phyloP scores from a whole-genome alignment of 2,329 filamentous ascomycete species.

The Dothiorella sarmentorum region DNA sequence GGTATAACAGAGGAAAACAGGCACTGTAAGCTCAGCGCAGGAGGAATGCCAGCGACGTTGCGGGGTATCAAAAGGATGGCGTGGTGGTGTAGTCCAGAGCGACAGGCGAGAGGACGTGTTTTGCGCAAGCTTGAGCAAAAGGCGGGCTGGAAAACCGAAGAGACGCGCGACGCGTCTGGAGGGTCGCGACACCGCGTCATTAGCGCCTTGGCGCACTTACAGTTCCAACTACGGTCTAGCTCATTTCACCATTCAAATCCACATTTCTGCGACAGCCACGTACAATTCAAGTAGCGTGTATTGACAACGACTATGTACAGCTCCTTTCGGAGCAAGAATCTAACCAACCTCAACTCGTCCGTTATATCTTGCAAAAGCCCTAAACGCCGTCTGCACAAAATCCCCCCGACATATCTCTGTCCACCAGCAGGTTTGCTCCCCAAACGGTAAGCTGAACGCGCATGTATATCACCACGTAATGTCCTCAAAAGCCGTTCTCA shows the following conservation, averaged over 20 bases:
- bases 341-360: too few species aligned
- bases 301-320: too few species aligned
- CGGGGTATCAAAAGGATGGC: slow-evolving; percentile 15
- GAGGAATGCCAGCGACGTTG: background rate
- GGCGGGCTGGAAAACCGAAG: background rate
- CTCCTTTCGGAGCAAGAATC: too few species aligned
- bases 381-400: too few species aligned
- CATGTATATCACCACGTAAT: slow-evolving; percentile 26
- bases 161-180: slow-evolving; percentile 7
- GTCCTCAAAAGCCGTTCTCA: slow-evolving; percentile 44
- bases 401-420: too few species aligned
- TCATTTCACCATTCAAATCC: too few species aligned
- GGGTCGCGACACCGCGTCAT: background rate
- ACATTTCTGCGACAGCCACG: slow-evolving; percentile 24
- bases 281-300: background rate
- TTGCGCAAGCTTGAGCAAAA: background rate
- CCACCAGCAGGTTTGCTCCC: too few species aligned
- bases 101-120: background rate
- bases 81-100: slow-evolving; percentile 4
- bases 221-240: background rate
- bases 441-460: too few species aligned
- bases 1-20: too few species aligned
- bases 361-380: too few species aligned
- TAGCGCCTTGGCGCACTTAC: slow-evolving; percentile 10
- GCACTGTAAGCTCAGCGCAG: background rate